Percentiles rank a stretch among this genome's conserved stretches.
These are phyloP conservation scores for Colletotrichum lindemuthianum DNA, from an alignment of 2,329 filamentous ascomycete species.

Conservation along the genomic window DNA sequence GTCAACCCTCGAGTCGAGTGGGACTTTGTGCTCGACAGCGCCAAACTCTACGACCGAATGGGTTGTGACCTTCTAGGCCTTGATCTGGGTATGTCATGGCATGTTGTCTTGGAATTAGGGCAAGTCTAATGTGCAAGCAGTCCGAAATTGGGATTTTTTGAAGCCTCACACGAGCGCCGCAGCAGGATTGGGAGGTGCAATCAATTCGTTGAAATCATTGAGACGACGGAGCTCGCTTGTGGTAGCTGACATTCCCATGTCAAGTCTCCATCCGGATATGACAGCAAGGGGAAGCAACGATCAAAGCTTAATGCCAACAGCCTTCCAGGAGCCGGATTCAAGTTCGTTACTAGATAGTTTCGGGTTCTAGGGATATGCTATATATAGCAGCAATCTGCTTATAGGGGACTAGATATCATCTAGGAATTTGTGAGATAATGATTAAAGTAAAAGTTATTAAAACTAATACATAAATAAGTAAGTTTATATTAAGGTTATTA, in stretches of 20 bases:
- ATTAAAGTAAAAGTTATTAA: too few relatives aligned
- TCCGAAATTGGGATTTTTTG: conserved; percentile 85
- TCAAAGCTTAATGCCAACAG: conserved; percentile 72
- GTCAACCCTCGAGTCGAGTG: conserved; percentile 83
- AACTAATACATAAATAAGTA: too few relatives aligned
- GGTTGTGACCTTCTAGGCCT: conserved; percentile 91
- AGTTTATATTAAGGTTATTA: too few relatives aligned
- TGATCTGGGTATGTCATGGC: conserved; percentile 74
- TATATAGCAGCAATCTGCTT: too few relatives aligned
- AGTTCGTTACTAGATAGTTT: conserved; percentile 91
- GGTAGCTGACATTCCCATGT: conserved; percentile 75
- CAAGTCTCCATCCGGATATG: conserved; percentile 53
- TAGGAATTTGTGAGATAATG: too few relatives aligned
- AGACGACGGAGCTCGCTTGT: conserved; percentile 80
- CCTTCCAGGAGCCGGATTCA: conserved; percentile 92
- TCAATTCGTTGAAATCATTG: conserved; percentile 75
- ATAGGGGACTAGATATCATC: too few relatives aligned
- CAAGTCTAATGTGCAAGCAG: conserved; percentile 49
- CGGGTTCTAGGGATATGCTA: conserved; percentile 71
- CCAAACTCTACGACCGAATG: conserved; percentile 87
- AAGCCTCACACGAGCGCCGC: conserved; percentile 50
- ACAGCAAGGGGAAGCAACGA: conserved; percentile 51
- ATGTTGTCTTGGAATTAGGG: background rate
- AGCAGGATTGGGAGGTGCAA: conserved; percentile 55
- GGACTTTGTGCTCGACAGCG: conserved; percentile 89